These are phyloP conservation scores for Brassica hybrid DNA, from an alignment of 441 rosid genomes.

Conservation along the genomic window DNA sequence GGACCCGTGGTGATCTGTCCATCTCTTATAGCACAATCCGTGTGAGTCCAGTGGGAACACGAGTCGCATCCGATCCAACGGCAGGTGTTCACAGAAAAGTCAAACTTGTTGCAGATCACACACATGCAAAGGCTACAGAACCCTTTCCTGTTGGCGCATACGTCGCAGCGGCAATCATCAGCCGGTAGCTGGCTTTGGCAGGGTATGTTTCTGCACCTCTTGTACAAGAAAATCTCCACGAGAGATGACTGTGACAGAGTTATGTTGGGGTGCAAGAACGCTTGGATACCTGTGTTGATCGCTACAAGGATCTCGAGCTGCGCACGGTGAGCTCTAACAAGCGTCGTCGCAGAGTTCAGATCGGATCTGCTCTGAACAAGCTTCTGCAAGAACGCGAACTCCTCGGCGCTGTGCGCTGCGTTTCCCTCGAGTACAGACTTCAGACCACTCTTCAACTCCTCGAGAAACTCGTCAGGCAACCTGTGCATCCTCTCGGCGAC, in stretches of 20 bases:
- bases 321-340: not conserved
- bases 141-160: constrained; percentile 17
- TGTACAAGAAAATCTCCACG: constrained; percentile 2
- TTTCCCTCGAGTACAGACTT: not conserved
- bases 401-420: not conserved
- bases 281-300: constrained; percentile 20
- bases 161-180: constrained; percentile 13
- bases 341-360: not conserved
- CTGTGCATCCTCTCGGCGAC: constrained; percentile 19
- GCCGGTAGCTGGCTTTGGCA: constrained; percentile 23
- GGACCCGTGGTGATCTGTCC: constrained; percentile 15
- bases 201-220: constrained; percentile 23
- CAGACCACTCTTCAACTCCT: constrained; percentile 18
- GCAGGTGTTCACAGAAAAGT: constrained; percentile 14
- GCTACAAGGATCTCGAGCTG: constrained; percentile 20
- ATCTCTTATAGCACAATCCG: constrained; percentile 15
- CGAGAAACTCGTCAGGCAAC: constrained; percentile 10
- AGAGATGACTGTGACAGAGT: constrained; percentile 4
- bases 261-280: constrained; percentile 8
- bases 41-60: constrained; percentile 20
- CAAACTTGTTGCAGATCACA: constrained; percentile 17
- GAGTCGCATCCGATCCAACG: constrained; percentile 26
- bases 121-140: constrained; percentile 24
- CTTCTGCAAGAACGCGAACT: constrained; percentile 10
- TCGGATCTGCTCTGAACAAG: constrained; percentile 19